Base-by-base conservation (phyloP, 192 early-diverging fungal genomes). In the Coemansia sp. region DNA sequence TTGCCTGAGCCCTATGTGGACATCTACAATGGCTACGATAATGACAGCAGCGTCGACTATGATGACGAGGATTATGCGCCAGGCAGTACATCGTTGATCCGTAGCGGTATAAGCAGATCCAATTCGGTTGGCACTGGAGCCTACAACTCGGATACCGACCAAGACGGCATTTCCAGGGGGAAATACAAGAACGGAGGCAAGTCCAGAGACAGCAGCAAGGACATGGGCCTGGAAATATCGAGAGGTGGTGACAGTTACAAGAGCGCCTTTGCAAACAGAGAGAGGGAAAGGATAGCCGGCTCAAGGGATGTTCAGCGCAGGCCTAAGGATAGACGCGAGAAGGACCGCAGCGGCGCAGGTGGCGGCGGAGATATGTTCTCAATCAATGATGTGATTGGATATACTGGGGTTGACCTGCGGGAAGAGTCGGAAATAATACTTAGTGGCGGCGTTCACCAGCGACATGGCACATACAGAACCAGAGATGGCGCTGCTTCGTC, bases 381-480 rank as follows among this genome's bases (percentile, higher is more conserved):
- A 3, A 57, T 91, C 2, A 84, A 86, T n/a, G 90, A 92, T 62
- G 88, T 92, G 17, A 89, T 92, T 75, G 85, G 86, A 7, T 92
- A 89, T 68, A 84, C 88, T 7, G 90, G 89, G 14, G 84, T 92
- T 23, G 89, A 92, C 71, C 80, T 92, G 23, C 84, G 84, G 45
- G 89, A 85, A 50, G 83, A 86, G 62, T 78, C 84, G 6, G 85
- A 87, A 30, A 84, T 82, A 41, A 84, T 87, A 47, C 64, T 87
- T 55, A 60, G 79, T 22, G 74, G 84, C 50, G 53, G 71, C 6
- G 25, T 67, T 56, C 62, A 54, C 25, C 59, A 67, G 37, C 28
- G 55, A 47, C 27, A 25, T 4, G 17, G 14, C 17, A 15, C 17
- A 15, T 54, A 54, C 52, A 33, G 29, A 30, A 6, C 44, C 38